These are phyloP conservation scores for Gnetum montanum DNA, from an alignment of 75 land plant genomes.

Conservation along the genomic window DNA sequence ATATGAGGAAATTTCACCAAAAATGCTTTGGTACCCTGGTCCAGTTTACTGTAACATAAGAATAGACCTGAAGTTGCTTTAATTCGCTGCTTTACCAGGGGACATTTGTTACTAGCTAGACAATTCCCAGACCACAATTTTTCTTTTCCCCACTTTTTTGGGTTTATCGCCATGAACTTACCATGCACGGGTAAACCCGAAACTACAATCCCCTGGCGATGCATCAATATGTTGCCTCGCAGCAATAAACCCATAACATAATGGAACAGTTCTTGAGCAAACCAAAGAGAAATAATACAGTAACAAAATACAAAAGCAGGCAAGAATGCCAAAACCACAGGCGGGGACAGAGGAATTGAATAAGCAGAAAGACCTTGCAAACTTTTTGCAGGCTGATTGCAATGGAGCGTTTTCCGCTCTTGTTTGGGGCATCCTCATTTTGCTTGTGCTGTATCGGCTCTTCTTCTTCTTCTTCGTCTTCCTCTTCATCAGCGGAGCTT, in stretches of 20 bases:
- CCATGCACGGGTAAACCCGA: background rate
- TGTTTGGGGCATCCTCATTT: slow-evolving; percentile 4
- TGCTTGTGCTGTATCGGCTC: background rate
- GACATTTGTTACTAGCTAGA: no score
- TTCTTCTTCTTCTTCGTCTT: slow-evolving; percentile 23
- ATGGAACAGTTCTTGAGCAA: no score
- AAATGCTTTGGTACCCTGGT: no score
- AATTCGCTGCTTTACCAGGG: no score
- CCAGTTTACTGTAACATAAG: no score
- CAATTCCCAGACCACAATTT: no score
- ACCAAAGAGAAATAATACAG: background rate
- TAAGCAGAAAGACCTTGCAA: slow-evolving; percentile 51
- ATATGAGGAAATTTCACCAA: no score
- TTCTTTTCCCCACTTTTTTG: no score
- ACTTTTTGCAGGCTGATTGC: slow-evolving; percentile 68
- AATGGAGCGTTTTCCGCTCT: slow-evolving; percentile 31
- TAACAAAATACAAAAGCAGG: no score
- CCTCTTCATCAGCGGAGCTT: slow-evolving; percentile 11
- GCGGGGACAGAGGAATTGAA: background rate
- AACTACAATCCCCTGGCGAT: background rate
- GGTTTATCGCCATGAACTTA: no score
- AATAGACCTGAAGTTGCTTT: no score
- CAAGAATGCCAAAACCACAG: background rate
- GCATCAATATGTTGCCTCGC: background rate
- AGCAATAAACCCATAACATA: no score